Conservation (phyloP, 2,329 filamentous ascomycete genomes). For the Pseudocercospora pini-densiflorae region DNA sequence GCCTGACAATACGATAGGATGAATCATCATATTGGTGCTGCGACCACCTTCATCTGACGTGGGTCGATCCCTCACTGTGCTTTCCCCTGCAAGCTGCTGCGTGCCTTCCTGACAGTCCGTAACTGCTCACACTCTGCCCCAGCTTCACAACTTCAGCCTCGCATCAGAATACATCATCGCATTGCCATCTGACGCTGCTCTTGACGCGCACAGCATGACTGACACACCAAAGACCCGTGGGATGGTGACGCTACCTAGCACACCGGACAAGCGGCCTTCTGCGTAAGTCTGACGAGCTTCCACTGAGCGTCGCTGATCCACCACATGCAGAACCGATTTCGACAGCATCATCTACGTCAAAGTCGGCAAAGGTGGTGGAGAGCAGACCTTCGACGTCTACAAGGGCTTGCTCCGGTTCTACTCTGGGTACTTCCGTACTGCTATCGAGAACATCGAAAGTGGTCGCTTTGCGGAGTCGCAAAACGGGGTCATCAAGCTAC, state of each 20-base stretch:
- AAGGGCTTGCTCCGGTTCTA: slow-evolving; percentile 27
- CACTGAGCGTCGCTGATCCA: neutral
- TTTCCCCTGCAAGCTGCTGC: too few relatives aligned
- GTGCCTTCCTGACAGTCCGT: neutral
- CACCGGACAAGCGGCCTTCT: neutral
- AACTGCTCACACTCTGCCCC: neutral
- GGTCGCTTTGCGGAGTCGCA: slow-evolving; percentile 20
- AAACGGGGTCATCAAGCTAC: slow-evolving; percentile 14
- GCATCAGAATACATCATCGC: neutral
- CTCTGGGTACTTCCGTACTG: slow-evolving; percentile 29
- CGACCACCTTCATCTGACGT: too few relatives aligned
- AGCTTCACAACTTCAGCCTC: neutral
- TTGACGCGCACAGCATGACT: neutral
- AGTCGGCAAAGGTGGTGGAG: slow-evolving; percentile 15
- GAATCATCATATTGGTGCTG: too few relatives aligned
- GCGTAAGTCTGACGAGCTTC: neutral
- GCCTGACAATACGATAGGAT: too few relatives aligned
- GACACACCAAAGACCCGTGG: neutral
- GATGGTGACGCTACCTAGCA: neutral
- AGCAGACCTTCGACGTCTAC: slow-evolving; percentile 24
- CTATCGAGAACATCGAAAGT: slow-evolving; percentile 22
- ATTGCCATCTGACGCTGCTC: too few relatives aligned
- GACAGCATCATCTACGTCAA: slow-evolving; percentile 12
- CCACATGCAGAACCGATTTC: neutral
- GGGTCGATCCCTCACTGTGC: too few relatives aligned